phyloP scores from a whole-genome alignment of 306 rosid species.

The Quercus berberidifolia region DNA sequence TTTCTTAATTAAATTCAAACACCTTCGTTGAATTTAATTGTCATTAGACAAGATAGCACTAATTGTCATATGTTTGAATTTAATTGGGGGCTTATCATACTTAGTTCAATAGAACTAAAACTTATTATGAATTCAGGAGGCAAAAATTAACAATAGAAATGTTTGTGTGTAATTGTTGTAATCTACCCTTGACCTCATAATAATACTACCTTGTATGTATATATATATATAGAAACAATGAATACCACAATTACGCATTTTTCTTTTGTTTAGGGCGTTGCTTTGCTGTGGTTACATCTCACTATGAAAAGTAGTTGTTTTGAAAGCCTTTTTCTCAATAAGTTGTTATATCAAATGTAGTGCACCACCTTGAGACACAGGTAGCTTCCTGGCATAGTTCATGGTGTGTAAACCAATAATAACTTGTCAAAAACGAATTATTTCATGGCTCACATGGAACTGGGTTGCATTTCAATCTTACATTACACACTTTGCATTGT shows the following conservation, averaged over 20 bases:
- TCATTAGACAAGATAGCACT: too few species aligned
- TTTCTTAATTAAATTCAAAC: too few species aligned
- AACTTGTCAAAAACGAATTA: too few species aligned
- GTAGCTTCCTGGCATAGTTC: background rate
- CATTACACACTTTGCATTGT: background rate
- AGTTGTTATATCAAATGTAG: too few species aligned
- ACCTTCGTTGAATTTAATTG: too few species aligned
- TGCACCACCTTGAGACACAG: too few species aligned
- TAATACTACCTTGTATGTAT: background rate
- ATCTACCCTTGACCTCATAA: background rate
- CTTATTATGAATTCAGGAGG: conserved; percentile 23
- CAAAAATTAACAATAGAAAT: conserved; percentile 24
- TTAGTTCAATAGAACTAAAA: conserved; percentile 31
- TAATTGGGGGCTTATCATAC: background rate
- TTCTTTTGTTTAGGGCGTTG: background rate
- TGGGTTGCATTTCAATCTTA: background rate
- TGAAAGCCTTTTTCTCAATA: too few species aligned
- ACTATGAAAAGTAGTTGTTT: too few species aligned
- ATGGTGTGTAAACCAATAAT: background rate
- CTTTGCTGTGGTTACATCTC: background rate
- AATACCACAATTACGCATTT: background rate
- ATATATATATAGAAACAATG: background rate
- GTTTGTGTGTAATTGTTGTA: conserved; percentile 14
- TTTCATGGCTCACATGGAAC: background rate
- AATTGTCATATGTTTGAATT: too few species aligned